Conservation (phyloP, 371 early-diverging fungal species). For the Coemansia sp. region DNA sequence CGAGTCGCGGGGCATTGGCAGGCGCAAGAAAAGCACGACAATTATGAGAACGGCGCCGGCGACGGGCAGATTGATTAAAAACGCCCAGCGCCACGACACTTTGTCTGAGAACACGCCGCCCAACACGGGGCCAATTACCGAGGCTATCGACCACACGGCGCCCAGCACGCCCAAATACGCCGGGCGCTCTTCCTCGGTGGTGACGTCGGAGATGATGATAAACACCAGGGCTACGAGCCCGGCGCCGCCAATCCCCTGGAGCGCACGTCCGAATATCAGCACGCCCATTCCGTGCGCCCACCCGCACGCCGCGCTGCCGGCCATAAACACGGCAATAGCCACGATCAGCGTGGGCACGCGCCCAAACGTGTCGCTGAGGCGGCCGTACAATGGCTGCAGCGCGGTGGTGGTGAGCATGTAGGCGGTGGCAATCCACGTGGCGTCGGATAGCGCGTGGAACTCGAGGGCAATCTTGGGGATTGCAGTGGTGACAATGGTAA, state of each 20-base stretch:
- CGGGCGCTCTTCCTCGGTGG: slow-evolving; percentile 54
- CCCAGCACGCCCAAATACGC: slow-evolving; percentile 55
- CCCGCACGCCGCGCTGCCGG: slow-evolving; percentile 57
- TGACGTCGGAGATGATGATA: slow-evolving; percentile 79
- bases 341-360: slow-evolving; percentile 58
- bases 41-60: slow-evolving; percentile 55
- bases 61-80: slow-evolving; percentile 63
- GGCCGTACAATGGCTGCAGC: slow-evolving; percentile 70
- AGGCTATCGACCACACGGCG: slow-evolving; percentile 52
- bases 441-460: slow-evolving; percentile 58
- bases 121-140: slow-evolving; percentile 57
- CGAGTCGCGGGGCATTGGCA: slow-evolving; percentile 31
- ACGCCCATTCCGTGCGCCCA: slow-evolving; percentile 57
- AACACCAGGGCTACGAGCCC: slow-evolving; percentile 67
- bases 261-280: slow-evolving; percentile 70
- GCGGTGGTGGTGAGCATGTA: slow-evolving; percentile 75
- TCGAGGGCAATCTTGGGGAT: slow-evolving; percentile 44
- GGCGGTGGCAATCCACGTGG: slow-evolving; percentile 73
- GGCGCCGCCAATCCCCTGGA: slow-evolving; percentile 79
- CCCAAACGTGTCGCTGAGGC: slow-evolving; percentile 67
- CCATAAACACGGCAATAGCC: slow-evolving; percentile 53
- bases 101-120: slow-evolving; percentile 58
- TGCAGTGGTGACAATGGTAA: slow-evolving; percentile 42
- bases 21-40: slow-evolving; percentile 48
- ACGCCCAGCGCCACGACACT: slow-evolving; percentile 58